Evolutionary conservation across 1,139 yeast species (phyloP).

Genomic region (Ogataea hybrid): DNA sequence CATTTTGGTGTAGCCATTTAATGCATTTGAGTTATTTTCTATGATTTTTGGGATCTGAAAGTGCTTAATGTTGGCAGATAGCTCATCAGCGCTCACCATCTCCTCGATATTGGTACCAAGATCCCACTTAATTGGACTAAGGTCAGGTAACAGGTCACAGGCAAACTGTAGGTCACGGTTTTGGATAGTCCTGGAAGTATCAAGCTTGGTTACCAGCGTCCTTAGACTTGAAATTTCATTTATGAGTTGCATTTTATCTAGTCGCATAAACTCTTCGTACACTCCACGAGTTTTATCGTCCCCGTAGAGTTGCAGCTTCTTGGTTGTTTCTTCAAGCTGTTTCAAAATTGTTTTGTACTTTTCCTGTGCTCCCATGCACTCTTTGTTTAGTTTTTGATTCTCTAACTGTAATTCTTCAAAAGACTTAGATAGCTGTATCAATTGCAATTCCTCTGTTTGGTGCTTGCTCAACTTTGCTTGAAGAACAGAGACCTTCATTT

Average conservation of each 20-base stretch:
- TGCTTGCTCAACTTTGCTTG: constrained; percentile 42
- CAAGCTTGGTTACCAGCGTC: constrained; percentile 16
- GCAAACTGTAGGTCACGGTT: not conserved
- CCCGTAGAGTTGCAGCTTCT: constrained; percentile 12
- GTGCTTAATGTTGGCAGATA: not conserved
- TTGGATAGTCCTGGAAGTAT: not conserved
- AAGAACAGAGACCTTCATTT: constrained; percentile 42
- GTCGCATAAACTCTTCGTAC: constrained; percentile 37
- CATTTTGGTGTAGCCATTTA: constrained; percentile 1
- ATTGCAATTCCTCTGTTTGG: constrained; percentile 31
- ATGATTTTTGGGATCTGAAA: constrained; percentile 4
- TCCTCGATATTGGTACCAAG: not conserved
- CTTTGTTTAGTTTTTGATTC: constrained; percentile 28
- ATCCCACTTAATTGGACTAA: not conserved
- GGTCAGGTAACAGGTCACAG: not conserved
- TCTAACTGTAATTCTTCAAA: constrained; percentile 26
- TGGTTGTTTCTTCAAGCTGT: constrained; percentile 23
- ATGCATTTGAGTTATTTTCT: constrained; percentile 2
- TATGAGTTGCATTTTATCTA: constrained; percentile 35
- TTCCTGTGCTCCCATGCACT: constrained; percentile 23
- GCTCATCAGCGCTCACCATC: not conserved
- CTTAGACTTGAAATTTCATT: constrained; percentile 41
- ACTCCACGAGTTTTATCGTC: constrained; percentile 31
- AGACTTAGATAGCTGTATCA: constrained; percentile 12
- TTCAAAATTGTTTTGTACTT: constrained; percentile 27